Percentiles rank a stretch among this genome's conserved stretches.
These are phyloP conservation scores for Cercophora samala DNA, from an alignment of 495 filamentous ascomycete species.

Conservation along the genomic window DNA sequence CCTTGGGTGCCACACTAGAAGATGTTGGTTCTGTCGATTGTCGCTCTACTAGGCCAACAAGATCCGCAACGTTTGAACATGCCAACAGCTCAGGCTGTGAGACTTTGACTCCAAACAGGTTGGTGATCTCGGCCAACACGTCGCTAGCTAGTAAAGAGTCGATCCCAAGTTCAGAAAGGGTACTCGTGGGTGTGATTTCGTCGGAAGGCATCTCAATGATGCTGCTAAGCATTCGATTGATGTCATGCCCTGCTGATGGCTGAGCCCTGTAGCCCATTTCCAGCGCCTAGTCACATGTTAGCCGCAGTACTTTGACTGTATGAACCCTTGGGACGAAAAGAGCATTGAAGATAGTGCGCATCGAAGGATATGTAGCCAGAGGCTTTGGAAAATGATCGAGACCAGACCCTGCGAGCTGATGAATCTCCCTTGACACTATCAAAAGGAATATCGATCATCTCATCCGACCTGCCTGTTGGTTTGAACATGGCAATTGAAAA, in stretches of 20 bases:
- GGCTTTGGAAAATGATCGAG: too few relatives aligned
- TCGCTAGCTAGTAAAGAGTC: constrained; percentile 34
- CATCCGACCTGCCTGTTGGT: too few relatives aligned
- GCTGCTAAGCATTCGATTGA: neutral
- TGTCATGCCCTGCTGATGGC: neutral
- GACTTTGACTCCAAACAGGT: neutral
- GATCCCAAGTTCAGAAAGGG: constrained; percentile 34
- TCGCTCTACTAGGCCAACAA: neutral
- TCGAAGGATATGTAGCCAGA: too few relatives aligned
- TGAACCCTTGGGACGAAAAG: too few relatives aligned
- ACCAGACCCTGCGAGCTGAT: too few relatives aligned
- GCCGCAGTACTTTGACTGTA: too few relatives aligned
- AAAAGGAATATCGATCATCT: too few relatives aligned
- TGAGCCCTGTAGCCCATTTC: too few relatives aligned
- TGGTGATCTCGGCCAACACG: neutral
- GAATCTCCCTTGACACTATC: too few relatives aligned
- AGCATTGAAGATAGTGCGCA: too few relatives aligned
- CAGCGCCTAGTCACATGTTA: too few relatives aligned
- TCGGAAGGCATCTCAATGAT: constrained; percentile 13
- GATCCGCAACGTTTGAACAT: neutral
- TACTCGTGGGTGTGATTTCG: constrained; percentile 7
- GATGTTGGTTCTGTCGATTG: neutral
- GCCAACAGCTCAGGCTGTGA: neutral
- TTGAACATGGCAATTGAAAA: too few relatives aligned
- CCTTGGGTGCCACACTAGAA: neutral